A percentile compares a stretch with the other conserved stretches of the same genome.
phyloP scores from a whole-genome alignment of 2,329 filamentous ascomycete species.

The Dichotomopilus funicola region DNA sequence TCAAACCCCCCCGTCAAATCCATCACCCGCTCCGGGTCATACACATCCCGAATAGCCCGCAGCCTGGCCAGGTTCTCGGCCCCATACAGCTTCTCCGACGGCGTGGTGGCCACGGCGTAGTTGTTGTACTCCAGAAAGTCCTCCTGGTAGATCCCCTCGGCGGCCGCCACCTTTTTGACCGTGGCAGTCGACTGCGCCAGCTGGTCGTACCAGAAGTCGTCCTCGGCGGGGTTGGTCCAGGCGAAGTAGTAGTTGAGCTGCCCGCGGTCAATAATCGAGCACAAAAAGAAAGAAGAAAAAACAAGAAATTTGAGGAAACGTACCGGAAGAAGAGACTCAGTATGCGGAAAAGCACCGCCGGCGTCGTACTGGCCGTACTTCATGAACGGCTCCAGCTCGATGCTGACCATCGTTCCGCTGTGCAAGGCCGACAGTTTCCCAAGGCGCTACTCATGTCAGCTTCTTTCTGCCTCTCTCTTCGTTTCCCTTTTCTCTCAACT shows the following conservation, averaged over 20 bases:
- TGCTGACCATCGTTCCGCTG: conserved; percentile 21
- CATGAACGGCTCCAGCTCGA: conserved; percentile 28
- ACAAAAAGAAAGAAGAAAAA: too few species aligned
- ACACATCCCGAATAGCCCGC: conserved; percentile 15
- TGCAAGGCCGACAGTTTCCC: conserved; percentile 11
- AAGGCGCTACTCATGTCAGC: neutral
- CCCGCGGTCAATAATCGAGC: too few species aligned
- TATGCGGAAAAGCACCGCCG: conserved; percentile 28
- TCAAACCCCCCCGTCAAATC: conserved; percentile 22
- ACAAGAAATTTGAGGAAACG: neutral
- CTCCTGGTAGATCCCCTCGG: conserved; percentile 25
- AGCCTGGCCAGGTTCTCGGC: conserved; percentile 19
- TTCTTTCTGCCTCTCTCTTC: neutral
- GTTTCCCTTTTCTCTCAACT: neutral
- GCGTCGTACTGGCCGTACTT: conserved; percentile 27
- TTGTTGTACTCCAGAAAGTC: conserved; percentile 24
- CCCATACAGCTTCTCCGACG: conserved; percentile 20
- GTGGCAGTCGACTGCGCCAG: conserved; percentile 22
- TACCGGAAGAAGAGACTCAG: conserved; percentile 24
- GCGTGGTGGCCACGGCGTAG: conserved; percentile 22
- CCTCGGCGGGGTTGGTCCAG: conserved; percentile 23
- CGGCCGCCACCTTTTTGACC: conserved; percentile 26
- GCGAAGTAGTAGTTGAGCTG: conserved; percentile 27
- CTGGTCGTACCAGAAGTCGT: conserved; percentile 25
- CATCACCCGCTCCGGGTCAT: conserved; percentile 27